Evolutionary conservation across 371 early-diverging fungal species (phyloP).

Genomic region (Apophysomyces ossiformis): DNA sequence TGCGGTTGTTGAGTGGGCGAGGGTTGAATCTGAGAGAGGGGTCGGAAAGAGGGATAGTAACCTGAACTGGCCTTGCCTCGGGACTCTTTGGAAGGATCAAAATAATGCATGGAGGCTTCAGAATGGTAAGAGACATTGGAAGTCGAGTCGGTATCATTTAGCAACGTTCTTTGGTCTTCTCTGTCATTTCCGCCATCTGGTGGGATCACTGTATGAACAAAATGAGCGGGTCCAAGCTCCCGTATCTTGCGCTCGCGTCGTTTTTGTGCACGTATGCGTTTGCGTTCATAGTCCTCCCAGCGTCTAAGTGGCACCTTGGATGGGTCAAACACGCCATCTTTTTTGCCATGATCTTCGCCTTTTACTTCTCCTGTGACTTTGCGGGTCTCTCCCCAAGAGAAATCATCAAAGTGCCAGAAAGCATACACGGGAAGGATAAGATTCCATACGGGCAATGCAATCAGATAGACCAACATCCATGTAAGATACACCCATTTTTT

Average conservation of each 20-base stretch:
- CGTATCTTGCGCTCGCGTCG: slow-evolving; percentile 55
- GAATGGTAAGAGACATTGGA: neutral
- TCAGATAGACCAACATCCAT: slow-evolving; percentile 90
- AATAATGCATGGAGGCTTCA: slow-evolving; percentile 27
- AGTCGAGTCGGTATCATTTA: slow-evolving; percentile 4
- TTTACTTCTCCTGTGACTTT: slow-evolving; percentile 83
- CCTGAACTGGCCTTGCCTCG: slow-evolving; percentile 34
- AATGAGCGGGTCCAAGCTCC: slow-evolving; percentile 29
- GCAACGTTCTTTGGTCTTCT: neutral
- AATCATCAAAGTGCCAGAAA: slow-evolving; percentile 99
- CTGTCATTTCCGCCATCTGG: slow-evolving; percentile 18
- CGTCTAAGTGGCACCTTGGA: slow-evolving; percentile 66
- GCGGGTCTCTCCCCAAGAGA: slow-evolving; percentile 95
- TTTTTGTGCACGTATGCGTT: slow-evolving; percentile 34
- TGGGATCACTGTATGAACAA: slow-evolving; percentile 19
- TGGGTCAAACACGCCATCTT: slow-evolving; percentile 48
- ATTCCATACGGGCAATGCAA: slow-evolving; percentile 95
- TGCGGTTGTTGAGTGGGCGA: neutral
- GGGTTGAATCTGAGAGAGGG: slow-evolving; percentile 19
- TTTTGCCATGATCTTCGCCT: slow-evolving; percentile 71
- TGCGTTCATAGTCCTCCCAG: slow-evolving; percentile 51
- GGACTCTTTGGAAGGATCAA: slow-evolving; percentile 40
- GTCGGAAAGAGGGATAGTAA: slow-evolving; percentile 32
- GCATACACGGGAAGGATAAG: slow-evolving; percentile 95
- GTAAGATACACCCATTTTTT: slow-evolving; percentile 80